Percentiles rank a stretch among this genome's conserved stretches.
These are phyloP conservation scores for Nicotiana noctiflora DNA, from an alignment of 257 asterid species.

Conservation along the genomic window DNA sequence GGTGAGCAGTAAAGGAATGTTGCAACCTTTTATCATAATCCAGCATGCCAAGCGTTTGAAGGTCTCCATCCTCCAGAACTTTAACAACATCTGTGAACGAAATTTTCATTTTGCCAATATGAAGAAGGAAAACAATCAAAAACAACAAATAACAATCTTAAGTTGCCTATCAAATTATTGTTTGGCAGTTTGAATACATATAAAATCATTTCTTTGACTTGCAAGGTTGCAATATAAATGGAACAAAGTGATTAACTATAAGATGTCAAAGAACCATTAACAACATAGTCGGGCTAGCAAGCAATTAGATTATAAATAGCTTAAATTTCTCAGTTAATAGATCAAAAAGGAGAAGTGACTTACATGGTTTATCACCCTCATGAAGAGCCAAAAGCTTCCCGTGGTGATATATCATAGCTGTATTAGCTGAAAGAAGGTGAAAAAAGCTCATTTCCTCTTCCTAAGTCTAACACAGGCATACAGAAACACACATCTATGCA, in stretches of 20 bases:
- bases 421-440: slow-evolving; percentile 63
- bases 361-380: slow-evolving; percentile 96
- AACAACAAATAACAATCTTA: neutral
- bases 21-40: slow-evolving; percentile 85
- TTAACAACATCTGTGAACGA: slow-evolving; percentile 62
- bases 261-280: neutral
- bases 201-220: neutral
- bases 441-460: slow-evolving; percentile 6
- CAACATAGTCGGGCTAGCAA: neutral
- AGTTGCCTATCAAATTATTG: neutral
- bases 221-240: neutral
- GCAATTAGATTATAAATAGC: neutral
- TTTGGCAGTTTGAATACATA: neutral
- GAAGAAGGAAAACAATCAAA: neutral
- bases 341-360: slow-evolving; percentile 21
- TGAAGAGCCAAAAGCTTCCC: slow-evolving; percentile 90
- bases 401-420: slow-evolving; percentile 83
- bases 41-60: slow-evolving; percentile 84
- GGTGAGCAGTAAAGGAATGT: slow-evolving; percentile 95
- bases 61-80: slow-evolving; percentile 96
- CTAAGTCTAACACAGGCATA: slow-evolving; percentile 9
- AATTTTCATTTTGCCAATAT: neutral
- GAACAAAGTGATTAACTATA: neutral
- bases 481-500: neutral
- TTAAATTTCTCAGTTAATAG: neutral